Evolutionary conservation across 2,329 filamentous ascomycete species (phyloP), one percentile per base, ranked within the genome.

Genomic region (Stylonectria norvegica): DNA sequence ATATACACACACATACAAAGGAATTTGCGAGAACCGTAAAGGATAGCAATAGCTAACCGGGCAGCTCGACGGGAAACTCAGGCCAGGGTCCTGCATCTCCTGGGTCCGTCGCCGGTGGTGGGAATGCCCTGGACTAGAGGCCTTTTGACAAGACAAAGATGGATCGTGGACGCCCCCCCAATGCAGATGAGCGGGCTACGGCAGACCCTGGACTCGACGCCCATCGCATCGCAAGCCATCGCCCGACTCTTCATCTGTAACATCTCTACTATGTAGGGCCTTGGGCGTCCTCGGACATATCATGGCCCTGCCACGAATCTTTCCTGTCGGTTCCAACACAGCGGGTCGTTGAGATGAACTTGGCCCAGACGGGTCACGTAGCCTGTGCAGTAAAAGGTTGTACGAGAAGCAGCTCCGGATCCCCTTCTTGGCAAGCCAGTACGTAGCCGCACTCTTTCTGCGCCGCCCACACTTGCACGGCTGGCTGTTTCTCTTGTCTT

Each of bases 401-500:
- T 40, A 53, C 40, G 42, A 49, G 34, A 31, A 44, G 36, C 38
- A 42, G 39, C 41, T 41, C n/a, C n/a, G n/a, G n/a, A n/a, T n/a
- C n/a, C n/a, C n/a, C n/a, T n/a, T n/a, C n/a, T n/a, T n/a, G n/a
- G n/a, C n/a, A n/a, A n/a, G n/a, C n/a, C n/a, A n/a, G n/a, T n/a
- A n/a, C n/a, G n/a, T n/a, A n/a, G n/a, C n/a, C n/a, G n/a, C n/a
- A n/a, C n/a, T n/a, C n/a, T n/a, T n/a, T n/a, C n/a, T n/a, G n/a
- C n/a, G n/a, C n/a, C n/a, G n/a, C n/a, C n/a, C n/a, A n/a, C n/a
- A n/a, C n/a, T n/a, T n/a, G n/a, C n/a, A n/a, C n/a, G n/a, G n/a
- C n/a, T n/a, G n/a, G n/a, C n/a, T 48, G 49, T 49, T 50, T 50
- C 40, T 52, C 41, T 48, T 37, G 25, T 36, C 42, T 43, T 54